Conservation (phyloP, 257 asterid genomes). For the Solanum peruvianum region DNA sequence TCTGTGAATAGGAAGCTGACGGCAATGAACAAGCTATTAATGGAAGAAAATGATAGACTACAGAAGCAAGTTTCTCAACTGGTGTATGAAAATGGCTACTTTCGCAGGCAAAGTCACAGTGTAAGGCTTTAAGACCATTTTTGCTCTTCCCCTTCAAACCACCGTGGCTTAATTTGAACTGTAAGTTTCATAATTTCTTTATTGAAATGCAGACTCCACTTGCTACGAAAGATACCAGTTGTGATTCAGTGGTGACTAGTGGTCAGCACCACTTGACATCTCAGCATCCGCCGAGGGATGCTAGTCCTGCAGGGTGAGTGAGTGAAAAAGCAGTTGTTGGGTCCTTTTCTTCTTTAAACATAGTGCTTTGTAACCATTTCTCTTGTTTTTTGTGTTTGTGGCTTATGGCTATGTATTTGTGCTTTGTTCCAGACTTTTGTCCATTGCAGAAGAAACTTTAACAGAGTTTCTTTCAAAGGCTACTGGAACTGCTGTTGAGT, state of each 20-base stretch:
- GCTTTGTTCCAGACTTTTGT: constrained; percentile 59
- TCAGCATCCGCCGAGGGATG: constrained; percentile 94
- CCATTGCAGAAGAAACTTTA: constrained; percentile 97
- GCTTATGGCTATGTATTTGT: constrained; percentile 12
- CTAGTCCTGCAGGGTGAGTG: constrained; percentile 98
- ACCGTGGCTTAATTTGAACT: neutral
- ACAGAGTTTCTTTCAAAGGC: constrained; percentile 95
- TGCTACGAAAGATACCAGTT: constrained; percentile 76
- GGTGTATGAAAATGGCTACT: constrained; percentile 72
- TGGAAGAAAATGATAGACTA: constrained; percentile 89
- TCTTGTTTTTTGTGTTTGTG: constrained; percentile 22
- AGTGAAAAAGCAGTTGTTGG: constrained; percentile 32
- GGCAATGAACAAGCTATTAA: constrained; percentile 85
- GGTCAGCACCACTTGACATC: constrained; percentile 73
- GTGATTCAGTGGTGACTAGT: constrained; percentile 88
- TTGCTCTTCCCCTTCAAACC: neutral
- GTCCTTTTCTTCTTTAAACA: constrained; percentile 38
- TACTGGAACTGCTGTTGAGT: constrained; percentile 96
- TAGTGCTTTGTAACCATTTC: constrained; percentile 12
- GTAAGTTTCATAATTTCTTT: neutral
- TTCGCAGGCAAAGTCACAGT: constrained; percentile 42
- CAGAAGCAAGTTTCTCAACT: constrained; percentile 86
- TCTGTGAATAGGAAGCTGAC: constrained; percentile 74
- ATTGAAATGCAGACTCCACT: constrained; percentile 38
- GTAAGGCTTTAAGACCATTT: constrained; percentile 15